phyloP scores from a whole-genome alignment of 805 yeast species.

The Zygosaccharomyces bailii region DNA sequence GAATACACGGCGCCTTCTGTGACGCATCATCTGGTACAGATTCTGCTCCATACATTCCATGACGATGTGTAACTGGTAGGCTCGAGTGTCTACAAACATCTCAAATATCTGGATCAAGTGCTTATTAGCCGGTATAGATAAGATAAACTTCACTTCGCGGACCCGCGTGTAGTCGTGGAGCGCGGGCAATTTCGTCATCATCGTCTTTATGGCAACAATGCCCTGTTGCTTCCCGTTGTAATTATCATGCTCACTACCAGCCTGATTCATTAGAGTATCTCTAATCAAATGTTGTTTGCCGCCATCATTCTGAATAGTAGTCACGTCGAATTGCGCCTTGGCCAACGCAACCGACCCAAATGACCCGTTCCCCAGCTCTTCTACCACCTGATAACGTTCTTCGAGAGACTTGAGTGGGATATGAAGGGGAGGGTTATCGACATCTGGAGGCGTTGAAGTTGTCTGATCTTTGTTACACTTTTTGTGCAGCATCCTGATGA shows the following conservation, averaged over 20 bases:
- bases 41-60: conserved; percentile 89
- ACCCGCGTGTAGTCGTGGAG: conserved; percentile 55
- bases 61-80: conserved; percentile 66
- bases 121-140: conserved; percentile 66
- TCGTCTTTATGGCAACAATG: conserved; percentile 76
- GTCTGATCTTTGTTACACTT: conserved; percentile 14
- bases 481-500: conserved; percentile 13
- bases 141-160: conserved; percentile 65
- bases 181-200: conserved; percentile 54
- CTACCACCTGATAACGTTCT: conserved; percentile 47
- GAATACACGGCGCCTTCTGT: conserved; percentile 52
- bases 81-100: conserved; percentile 63
- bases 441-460: conserved; percentile 37
- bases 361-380: conserved; percentile 66
- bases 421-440: conserved; percentile 39
- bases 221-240: conserved; percentile 35
- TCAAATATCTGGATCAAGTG: conserved; percentile 74
- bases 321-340: conserved; percentile 38
- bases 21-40: conserved; percentile 69
- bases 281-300: conserved; percentile 10
- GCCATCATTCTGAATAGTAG: conserved; percentile 4
- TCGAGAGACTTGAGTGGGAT: conserved; percentile 44
- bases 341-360: conserved; percentile 72
- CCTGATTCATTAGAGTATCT: conserved; percentile 50
- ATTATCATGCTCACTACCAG: conserved; percentile 29